phyloP scores from a whole-genome alignment of 257 asterid genomes.

The Fraxinus cuspidata region DNA sequence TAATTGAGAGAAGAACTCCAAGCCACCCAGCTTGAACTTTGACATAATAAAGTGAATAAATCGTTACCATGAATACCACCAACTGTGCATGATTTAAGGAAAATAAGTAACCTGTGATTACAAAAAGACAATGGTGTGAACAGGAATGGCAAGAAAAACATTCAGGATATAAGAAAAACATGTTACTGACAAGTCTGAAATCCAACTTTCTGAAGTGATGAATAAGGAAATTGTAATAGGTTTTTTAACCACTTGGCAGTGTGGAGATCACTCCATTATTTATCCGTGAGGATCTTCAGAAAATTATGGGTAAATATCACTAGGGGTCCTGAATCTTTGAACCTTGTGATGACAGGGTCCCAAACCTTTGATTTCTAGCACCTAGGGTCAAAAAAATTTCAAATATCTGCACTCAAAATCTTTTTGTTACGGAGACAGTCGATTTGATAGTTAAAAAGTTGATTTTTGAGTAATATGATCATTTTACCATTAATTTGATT shows the following conservation, averaged over 20 bases:
- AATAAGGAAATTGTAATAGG: not conserved
- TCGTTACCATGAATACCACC: slow-evolving; percentile 80
- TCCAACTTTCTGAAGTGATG: not conserved
- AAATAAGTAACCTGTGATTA: slow-evolving; percentile 81
- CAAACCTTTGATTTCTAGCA: too few species aligned
- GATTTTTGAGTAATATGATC: too few species aligned
- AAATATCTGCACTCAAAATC: too few species aligned
- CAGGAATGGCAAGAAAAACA: slow-evolving; percentile 30
- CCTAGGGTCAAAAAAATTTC: too few species aligned
- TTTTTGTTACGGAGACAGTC: too few species aligned
- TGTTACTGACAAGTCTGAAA: not conserved
- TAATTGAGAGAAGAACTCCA: slow-evolving; percentile 79
- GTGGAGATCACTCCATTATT: not conserved
- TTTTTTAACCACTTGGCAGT: not conserved
- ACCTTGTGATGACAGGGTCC: too few species aligned
- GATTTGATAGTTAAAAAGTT: not conserved
- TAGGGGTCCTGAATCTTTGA: too few species aligned
- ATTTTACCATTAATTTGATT: too few species aligned
- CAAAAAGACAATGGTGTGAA: slow-evolving; percentile 32
- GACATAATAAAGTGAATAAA: slow-evolving; percentile 81
- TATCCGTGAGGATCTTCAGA: slow-evolving; percentile 4
- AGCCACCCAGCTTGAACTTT: slow-evolving; percentile 83
- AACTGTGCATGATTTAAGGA: slow-evolving; percentile 90
- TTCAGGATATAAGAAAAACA: not conserved
- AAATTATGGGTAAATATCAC: not conserved